phyloP scores from a whole-genome alignment of 306 rosid genomes.

The Crataegus laevigata region DNA sequence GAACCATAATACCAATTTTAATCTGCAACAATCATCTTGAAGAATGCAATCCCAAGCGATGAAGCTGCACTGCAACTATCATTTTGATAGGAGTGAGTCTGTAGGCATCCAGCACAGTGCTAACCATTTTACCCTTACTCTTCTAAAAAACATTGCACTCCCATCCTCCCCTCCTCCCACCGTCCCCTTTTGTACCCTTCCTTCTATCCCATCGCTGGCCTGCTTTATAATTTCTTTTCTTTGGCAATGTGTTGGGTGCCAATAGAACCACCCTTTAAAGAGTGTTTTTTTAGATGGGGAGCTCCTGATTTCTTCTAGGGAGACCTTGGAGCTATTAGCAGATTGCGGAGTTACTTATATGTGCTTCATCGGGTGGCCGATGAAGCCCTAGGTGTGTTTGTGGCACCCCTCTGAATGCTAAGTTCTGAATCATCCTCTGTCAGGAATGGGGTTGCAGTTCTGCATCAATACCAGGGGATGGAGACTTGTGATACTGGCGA shows the following conservation, averaged over 20 bases:
- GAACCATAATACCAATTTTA: conserved; percentile 18
- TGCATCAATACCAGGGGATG: not conserved
- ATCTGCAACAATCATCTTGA: not conserved
- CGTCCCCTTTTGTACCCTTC: not conserved
- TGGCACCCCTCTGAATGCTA: not conserved
- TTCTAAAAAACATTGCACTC: not conserved
- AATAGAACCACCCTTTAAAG: not conserved
- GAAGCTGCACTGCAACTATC: conserved; percentile 4
- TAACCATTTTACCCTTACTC: not conserved
- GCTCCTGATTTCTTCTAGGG: conserved; percentile 12
- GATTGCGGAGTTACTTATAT: not conserved
- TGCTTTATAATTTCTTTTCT: not conserved
- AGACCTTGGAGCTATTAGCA: not conserved
- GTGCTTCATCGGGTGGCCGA: not conserved
- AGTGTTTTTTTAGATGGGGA: conserved; percentile 19
- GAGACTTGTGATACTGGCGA: not conserved
- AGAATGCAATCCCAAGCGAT: conserved; percentile 8
- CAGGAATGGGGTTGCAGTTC: not conserved
- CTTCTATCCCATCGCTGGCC: not conserved
- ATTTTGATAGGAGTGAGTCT: conserved; percentile 5
- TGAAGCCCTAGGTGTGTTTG: not conserved
- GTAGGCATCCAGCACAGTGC: not conserved
- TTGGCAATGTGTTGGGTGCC: conserved; percentile 6
- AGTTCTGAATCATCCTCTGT: not conserved
- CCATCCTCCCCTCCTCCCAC: not conserved